Base-by-base conservation (phyloP, 2,329 filamentous ascomycete genomes). In the Westerdykella sp. region DNA sequence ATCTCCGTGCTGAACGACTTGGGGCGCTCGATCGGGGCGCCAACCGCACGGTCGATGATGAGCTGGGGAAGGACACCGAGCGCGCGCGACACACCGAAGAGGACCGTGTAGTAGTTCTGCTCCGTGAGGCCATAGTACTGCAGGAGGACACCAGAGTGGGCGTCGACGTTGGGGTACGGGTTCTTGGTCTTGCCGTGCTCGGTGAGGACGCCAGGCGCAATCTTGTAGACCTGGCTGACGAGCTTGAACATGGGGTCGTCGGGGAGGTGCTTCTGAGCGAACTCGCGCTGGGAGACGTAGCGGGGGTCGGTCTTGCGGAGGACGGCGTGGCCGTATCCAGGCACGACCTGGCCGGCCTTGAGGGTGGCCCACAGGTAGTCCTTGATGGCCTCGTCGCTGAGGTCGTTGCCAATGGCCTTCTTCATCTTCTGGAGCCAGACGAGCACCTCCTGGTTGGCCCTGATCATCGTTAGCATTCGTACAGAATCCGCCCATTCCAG, bases 121-220 rank as follows among this genome's bases (percentile, higher is more conserved):
- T 98, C 91, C 53, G 87, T 97, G 70, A 98, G 79, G 66, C 93
- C 93, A 77, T 98, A 98, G 85, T 98, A 93, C 79, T 98, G 93
- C 61, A 98, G 87, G 56, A 98, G 87, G 57, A 98, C 93, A 80
- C 93, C 93, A 25, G 90, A 96, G 85, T 97, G 93, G 66, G 91
- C 90, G 68, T 97, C 91, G 66, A 97, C 90, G 78, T 97, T 97
- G 73, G 93, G 93, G 81, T 80, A 97, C 57, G 91, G 91, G 86
- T 97, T 96, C 87, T 97, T 97, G 80, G 91, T 97, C 87, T 98
- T 98, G 77, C 93, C 93, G 79, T 98, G 93, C 84, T 98, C 89
- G 57, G 93, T 98, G 70, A 98, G 80, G 63, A 98, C 93, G 66
- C 85, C 86, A 55, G 93, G 93, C 54, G 93, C 93, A 64, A 98